A percentile compares a stretch with the other conserved stretches of the same genome.
Conservation (phyloP, 164 flowering plant genomes). For the Magnolia officinalis region DNA sequence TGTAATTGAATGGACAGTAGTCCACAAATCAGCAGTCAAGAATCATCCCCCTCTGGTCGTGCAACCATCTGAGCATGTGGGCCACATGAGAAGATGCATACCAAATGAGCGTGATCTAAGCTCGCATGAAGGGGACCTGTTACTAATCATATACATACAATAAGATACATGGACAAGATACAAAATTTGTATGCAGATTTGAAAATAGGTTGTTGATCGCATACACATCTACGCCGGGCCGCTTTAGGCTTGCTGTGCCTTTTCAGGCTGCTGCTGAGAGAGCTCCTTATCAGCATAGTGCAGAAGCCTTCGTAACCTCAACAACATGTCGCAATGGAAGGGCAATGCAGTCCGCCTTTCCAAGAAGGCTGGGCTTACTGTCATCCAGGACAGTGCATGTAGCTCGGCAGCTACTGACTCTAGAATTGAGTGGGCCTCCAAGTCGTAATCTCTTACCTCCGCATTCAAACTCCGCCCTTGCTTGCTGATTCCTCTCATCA, state of each 20-base stretch:
- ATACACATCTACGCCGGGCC: neutral
- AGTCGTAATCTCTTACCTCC: constrained; percentile 52
- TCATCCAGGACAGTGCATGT: constrained; percentile 98
- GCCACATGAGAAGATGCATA: neutral
- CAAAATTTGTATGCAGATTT: neutral
- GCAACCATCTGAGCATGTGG: no score
- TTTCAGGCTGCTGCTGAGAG: constrained; percentile 36
- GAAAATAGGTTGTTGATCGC: neutral
- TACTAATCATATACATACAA: neutral
- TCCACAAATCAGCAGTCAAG: no score
- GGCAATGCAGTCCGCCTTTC: constrained; percentile 87
- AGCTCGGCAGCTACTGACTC: constrained; percentile 84
- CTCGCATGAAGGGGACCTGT: neutral
- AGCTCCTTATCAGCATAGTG: constrained; percentile 87
- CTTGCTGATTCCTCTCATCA: constrained; percentile 39
- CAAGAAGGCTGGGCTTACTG: constrained; percentile 80
- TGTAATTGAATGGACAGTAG: no score
- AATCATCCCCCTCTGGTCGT: no score
- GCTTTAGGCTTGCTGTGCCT: constrained; percentile 16
- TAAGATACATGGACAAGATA: neutral
- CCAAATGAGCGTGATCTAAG: neutral
- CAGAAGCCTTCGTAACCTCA: constrained; percentile 82
- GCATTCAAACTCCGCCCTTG: constrained; percentile 39
- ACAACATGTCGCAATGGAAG: constrained; percentile 89
- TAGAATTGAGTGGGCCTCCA: constrained; percentile 65